Base-by-base conservation (phyloP, 345 rosid species). In the Moringa oleifera region DNA sequence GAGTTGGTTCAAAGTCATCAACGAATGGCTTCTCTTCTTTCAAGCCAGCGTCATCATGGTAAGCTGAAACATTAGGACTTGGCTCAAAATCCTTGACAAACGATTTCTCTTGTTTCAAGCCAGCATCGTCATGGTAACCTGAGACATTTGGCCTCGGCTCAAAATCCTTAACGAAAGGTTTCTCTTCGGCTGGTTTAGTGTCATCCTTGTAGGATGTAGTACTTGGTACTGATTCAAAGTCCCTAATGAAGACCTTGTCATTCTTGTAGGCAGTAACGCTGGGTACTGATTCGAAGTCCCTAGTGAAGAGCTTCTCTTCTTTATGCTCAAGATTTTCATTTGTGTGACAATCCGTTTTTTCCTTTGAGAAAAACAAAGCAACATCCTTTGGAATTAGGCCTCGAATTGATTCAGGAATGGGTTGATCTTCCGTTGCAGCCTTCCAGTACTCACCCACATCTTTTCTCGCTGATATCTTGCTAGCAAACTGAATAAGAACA, bases 141-240 rank as follows among this genome's bases (percentile, higher is more conserved):
- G 65, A n/a, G 16, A 31, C 1, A 16, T 63, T 23, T 0, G 68
- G 68, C 18, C 61, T 51, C 2, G 76, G 68, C 18, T 72, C 61
- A 18, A 67, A 65, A 31, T 71, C 57, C 21, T 23, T 46, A 0
- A 53, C 46, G 16, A 61, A 20, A 1, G 28, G 20, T 25, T 62
- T 54, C 1, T 53, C 20, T 41, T 59, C 8, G 8, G 8, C 51
- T 54, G 7, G 37, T 73, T 65, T 65, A 22, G 41, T n/a, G n/a
- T n/a, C n/a, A n/a, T n/a, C n/a, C n/a, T n/a, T n/a, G n/a, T n/a
- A n/a, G n/a, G n/a, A n/a, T 1, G 64, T 12, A 16, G 22, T 0
- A 13, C 58, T 28, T 0, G 71, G 71, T 13, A 56, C 33, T 1
- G 75, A 63, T n/a, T 71, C 59, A 19, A 66, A 64, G 20, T 71